phyloP scores from a whole-genome alignment of 2,329 filamentous ascomycete species.

The Diaporthe eres region DNA sequence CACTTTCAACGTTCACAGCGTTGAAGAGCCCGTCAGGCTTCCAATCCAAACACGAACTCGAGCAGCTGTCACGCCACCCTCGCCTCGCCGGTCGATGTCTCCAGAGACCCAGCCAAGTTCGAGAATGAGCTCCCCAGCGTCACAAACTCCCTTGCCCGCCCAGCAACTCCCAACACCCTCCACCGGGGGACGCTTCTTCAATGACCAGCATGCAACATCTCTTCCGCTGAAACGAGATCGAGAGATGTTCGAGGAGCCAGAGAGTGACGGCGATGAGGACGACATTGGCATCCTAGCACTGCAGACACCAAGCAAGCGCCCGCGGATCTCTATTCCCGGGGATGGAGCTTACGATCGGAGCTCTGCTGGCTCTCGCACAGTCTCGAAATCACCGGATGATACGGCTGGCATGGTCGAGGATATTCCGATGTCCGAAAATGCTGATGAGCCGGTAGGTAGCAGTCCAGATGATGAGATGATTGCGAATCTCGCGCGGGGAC shows the following conservation, averaged over 20 bases:
- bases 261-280: background rate
- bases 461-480: background rate
- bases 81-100: background rate
- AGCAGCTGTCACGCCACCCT: background rate
- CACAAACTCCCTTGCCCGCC: background rate
- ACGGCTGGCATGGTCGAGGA: background rate
- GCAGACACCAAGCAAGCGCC: slow-evolving; percentile 6
- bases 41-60: no score
- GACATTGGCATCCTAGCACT: background rate
- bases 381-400: accelerated
- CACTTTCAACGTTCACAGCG: background rate
- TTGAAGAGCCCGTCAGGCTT: no score
- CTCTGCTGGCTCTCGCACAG: background rate
- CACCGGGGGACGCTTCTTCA: background rate
- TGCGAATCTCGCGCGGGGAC: background rate
- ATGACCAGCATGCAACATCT: background rate
- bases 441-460: background rate
- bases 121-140: background rate
- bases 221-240: background rate
- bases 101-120: background rate
- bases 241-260: background rate
- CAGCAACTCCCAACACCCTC: background rate
- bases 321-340: background rate
- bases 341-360: background rate
- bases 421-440: accelerated